Evolutionary conservation across 2,329 filamentous ascomycete genomes (phyloP), one percentile per base, ranked within the genome.

Genomic region (Fusarium palustre): DNA sequence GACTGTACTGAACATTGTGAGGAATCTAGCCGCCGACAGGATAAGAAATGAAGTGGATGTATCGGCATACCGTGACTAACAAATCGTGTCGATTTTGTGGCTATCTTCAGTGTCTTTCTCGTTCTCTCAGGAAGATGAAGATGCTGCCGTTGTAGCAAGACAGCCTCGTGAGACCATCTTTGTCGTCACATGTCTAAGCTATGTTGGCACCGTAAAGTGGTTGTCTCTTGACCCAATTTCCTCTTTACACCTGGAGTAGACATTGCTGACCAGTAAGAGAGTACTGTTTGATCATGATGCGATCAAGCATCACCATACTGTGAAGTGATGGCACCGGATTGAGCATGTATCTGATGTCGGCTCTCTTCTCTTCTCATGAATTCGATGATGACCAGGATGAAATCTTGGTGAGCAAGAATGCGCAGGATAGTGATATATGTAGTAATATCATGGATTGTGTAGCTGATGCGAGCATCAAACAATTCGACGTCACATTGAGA

Each of bases 341-440:
- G 47, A 34, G 25, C 25, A 39, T 33, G 20, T 65, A 49, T 43
- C 4, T 36, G 20, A 15, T 31, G 20, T 25, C 5, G 22, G 13
- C 3, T 9, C 30, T 16, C 33, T 7, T n/a, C 30, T 16, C 30
- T 7, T n/a, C 34, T 25, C 20, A 18, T 15, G 30, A 33, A 42
- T 24, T 16, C 33, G 9, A 16, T 7, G 8, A 30, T 55, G 36
- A 38, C 42, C 25, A 53, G 61, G 66, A 48, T 63, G 16, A 36
- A 16, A 39, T 5, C 13, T 57, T 45, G 46, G 24, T 69, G 68
- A 70, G 68, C 68, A 70, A 59, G 68, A 69, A 69, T 70, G 68
- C 65, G 68, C 56, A 60, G 39, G 53, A 70, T 71, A 48, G 47
- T 52, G 41, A 55, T 59, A 59, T n/a, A 55, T 59, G 50, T n/a